Conservation (phyloP, 2,329 filamentous ascomycete species). For the Cadophora luteo-olivacea region DNA sequence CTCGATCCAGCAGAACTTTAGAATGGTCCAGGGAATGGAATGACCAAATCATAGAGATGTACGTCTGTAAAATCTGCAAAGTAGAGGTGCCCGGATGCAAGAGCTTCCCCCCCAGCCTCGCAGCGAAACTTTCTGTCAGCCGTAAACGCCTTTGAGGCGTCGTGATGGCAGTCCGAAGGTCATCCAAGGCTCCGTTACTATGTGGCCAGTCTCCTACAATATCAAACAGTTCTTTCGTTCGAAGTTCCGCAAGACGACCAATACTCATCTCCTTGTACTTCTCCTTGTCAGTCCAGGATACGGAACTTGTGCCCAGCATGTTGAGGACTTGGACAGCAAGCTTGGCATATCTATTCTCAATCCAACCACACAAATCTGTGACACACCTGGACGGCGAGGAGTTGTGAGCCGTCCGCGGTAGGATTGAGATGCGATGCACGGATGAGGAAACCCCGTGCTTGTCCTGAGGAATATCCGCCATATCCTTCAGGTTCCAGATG, state of each 20-base stretch:
- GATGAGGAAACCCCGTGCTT: background rate
- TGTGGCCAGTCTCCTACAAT: conserved; percentile 79
- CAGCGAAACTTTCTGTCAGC: conserved; percentile 73
- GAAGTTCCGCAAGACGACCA: conserved; percentile 69
- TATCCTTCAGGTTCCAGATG: conserved; percentile 55
- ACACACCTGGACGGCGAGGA: conserved; percentile 61
- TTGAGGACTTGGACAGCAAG: conserved; percentile 67
- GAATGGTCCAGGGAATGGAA: conserved; percentile 79
- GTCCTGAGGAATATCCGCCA: background rate
- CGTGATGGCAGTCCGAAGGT: conserved; percentile 74
- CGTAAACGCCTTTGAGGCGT: conserved; percentile 72
- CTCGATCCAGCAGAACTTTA: conserved; percentile 77
- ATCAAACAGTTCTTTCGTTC: conserved; percentile 77
- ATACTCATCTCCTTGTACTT: conserved; percentile 76
- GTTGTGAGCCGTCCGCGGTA: conserved; percentile 42
- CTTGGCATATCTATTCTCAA: conserved; percentile 70
- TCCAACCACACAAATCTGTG: conserved; percentile 67
- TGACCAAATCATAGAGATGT: conserved; percentile 79
- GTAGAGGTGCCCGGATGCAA: conserved; percentile 80
- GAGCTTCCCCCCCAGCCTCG: conserved; percentile 68
- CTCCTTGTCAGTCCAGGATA: conserved; percentile 64
- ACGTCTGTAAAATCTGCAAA: conserved; percentile 76
- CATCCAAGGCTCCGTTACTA: conserved; percentile 74
- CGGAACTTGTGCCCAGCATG: conserved; percentile 42
- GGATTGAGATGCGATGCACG: conserved; percentile 35